Conservation (phyloP, 176 grass and related monocot species). For the Puya raimondii region DNA sequence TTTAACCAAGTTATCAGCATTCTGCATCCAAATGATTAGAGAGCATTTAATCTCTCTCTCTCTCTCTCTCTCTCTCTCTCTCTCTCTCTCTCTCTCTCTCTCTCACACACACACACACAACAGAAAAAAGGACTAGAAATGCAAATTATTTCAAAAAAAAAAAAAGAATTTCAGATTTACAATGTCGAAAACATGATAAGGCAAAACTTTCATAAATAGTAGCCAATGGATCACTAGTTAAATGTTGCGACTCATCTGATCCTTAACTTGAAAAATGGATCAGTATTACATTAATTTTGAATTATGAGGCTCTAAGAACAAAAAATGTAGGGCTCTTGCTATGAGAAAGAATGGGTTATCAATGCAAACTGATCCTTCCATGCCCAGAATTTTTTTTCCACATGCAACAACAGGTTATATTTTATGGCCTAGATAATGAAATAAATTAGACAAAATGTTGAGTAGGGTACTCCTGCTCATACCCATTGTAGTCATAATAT, state of each 20-base stretch:
- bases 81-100: no score
- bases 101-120: no score
- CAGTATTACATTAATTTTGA: not conserved
- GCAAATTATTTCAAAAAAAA: no score
- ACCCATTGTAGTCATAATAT: slow-evolving; percentile 96
- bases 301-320: not conserved
- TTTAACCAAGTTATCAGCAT: no score
- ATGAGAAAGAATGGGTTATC: not conserved
- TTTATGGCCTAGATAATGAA: not conserved
- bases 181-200: not conserved
- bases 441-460: slow-evolving; percentile 65
- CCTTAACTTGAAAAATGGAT: not conserved
- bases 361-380: not conserved
- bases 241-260: not conserved
- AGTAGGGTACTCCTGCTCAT: slow-evolving; percentile 78
- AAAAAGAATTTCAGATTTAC: no score
- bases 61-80: no score
- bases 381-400: not conserved
- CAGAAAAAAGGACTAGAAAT: no score
- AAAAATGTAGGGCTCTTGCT: not conserved
- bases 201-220: not conserved
- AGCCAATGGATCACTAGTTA: not conserved
- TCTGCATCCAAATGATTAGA: no score
- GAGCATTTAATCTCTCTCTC: no score
- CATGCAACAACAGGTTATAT: not conserved